phyloP scores from a whole-genome alignment of 441 rosid genomes.

The Cnidoscolus chayamansa region DNA sequence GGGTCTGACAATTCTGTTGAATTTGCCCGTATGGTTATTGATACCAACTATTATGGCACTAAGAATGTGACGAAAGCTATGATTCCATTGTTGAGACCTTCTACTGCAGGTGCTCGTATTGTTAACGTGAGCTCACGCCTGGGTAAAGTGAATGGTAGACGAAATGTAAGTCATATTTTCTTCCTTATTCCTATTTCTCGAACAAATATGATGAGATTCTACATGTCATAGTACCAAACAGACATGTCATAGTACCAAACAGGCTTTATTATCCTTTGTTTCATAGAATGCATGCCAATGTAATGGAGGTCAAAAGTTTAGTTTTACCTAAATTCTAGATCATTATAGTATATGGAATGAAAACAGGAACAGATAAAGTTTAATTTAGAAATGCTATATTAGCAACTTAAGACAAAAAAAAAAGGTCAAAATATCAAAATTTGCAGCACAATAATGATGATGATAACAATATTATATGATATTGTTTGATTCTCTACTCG shows the following conservation, averaged over 20 bases:
- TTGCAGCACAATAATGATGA: too few relatives aligned
- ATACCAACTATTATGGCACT: conserved; percentile 75
- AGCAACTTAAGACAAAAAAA: too few relatives aligned
- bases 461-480: too few relatives aligned
- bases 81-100: conserved; percentile 79
- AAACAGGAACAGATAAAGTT: too few relatives aligned
- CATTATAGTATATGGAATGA: too few relatives aligned
- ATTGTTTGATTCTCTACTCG: too few relatives aligned
- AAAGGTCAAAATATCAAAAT: too few relatives aligned
- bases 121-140: conserved; percentile 80
- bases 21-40: conserved; percentile 50
- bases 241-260: not conserved
- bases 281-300: not conserved
- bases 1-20: conserved; percentile 78
- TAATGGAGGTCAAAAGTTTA: not conserved
- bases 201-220: not conserved
- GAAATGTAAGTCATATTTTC: conserved; percentile 58
- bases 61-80: conserved; percentile 69
- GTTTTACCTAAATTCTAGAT: too few relatives aligned
- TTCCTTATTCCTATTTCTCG: not conserved
- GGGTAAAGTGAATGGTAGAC: conserved; percentile 68
- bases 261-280: not conserved
- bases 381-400: too few relatives aligned
- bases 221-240: not conserved
- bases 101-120: conserved; percentile 73